Percentiles rank a stretch among this genome's conserved stretches.
These are phyloP conservation scores for Sugiyamaella xylanicola DNA, from an alignment of 1,139 yeast species.

Conservation along the genomic window DNA sequence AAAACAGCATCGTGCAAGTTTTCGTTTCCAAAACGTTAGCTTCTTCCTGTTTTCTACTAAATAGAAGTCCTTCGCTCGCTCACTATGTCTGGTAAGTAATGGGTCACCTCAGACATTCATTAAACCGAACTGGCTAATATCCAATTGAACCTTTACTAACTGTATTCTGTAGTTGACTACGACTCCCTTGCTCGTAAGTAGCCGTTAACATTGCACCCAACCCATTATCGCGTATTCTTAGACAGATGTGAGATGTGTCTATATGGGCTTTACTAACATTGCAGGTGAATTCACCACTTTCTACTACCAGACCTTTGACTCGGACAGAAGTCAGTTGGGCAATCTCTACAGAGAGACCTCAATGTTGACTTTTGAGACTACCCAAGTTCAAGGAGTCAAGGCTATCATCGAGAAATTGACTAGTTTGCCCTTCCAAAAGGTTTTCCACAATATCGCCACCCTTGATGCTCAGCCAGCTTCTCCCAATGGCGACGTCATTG, in stretches of 20 bases:
- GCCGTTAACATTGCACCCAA: not conserved
- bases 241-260: too few relatives aligned
- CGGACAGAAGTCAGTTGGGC: constrained; percentile 90
- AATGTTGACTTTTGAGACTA: constrained; percentile 94
- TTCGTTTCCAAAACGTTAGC: not conserved
- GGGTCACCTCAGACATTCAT: not conserved
- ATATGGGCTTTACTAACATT: constrained; percentile 1
- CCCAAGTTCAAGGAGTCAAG: constrained; percentile 93
- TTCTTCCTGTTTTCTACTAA: not conserved
- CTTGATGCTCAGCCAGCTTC: constrained; percentile 98
- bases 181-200: constrained; percentile 39
- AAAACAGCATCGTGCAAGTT: not conserved
- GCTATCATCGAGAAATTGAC: constrained; percentile 88
- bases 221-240: too few relatives aligned
- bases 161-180: constrained; percentile 36
- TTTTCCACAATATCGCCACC: constrained; percentile 88
- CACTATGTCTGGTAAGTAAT: constrained; percentile 27
- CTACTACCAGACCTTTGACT: constrained; percentile 93
- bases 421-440: constrained; percentile 87
- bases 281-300: constrained; percentile 84
- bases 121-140: too few relatives aligned
- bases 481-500: constrained; percentile 89
- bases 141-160: constrained; percentile 17
- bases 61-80: constrained; percentile 1
- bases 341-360: constrained; percentile 94